Conservation (phyloP, 805 yeast species). For the Yamadazyma takamatsuzukensis region DNA sequence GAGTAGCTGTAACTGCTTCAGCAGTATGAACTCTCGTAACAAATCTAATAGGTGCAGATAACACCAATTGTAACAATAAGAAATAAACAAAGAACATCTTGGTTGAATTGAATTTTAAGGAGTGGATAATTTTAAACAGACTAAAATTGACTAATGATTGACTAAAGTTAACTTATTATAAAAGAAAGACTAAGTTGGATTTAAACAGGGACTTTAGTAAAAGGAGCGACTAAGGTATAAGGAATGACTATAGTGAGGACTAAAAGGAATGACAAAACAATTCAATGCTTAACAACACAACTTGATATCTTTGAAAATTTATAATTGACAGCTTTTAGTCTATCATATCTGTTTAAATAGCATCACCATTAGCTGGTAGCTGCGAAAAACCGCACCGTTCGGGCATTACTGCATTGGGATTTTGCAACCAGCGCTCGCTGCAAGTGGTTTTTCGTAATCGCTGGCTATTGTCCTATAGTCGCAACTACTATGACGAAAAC, state of each 20-base stretch:
- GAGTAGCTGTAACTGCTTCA: slow-evolving; percentile 44
- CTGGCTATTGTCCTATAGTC: no score
- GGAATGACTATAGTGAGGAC: slow-evolving; percentile 5
- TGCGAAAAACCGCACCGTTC: no score
- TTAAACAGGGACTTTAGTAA: not conserved
- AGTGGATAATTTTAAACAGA: not conserved
- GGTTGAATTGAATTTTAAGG: not conserved
- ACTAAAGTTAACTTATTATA: slow-evolving; percentile 1
- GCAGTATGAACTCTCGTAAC: slow-evolving; percentile 58
- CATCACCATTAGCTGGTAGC: no score
- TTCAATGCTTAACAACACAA: no score
- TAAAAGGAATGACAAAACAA: no score
- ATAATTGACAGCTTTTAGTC: no score
- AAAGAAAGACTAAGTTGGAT: not conserved
- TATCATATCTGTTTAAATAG: no score
- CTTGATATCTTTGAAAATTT: no score
- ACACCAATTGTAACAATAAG: slow-evolving; percentile 16
- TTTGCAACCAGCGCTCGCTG: no score
- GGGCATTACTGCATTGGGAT: no score
- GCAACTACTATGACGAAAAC: no score
- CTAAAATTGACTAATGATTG: not conserved
- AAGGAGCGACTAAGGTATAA: slow-evolving; percentile 6
- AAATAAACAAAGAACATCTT: slow-evolving; percentile 12
- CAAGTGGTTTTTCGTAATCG: no score
- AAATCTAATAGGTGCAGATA: slow-evolving; percentile 34